phyloP scores from a whole-genome alignment of 805 yeast genomes.

The Spathaspora passalidarum region DNA sequence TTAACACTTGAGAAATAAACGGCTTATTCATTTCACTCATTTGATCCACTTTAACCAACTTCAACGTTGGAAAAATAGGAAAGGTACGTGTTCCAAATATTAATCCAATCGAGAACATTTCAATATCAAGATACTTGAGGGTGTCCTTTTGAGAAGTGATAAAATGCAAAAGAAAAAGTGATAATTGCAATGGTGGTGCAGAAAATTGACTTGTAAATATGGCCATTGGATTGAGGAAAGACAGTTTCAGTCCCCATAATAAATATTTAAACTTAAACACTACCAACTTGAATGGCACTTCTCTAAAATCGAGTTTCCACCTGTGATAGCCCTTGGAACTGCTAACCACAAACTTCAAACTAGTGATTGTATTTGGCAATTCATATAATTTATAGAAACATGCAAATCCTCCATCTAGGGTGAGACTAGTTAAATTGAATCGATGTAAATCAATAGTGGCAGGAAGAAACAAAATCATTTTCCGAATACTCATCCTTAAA shows the following conservation, averaged over 20 bases:
- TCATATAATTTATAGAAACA: background rate
- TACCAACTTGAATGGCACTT: background rate
- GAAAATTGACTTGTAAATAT: background rate
- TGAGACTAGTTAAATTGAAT: background rate
- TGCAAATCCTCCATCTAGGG: background rate
- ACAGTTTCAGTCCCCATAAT: background rate
- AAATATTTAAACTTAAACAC: background rate
- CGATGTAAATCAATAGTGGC: background rate
- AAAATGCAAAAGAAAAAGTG: background rate
- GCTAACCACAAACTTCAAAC: constrained; percentile 1
- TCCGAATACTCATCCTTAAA: background rate
- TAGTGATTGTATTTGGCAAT: constrained; percentile 3
- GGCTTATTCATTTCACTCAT: constrained; percentile 1
- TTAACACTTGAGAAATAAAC: background rate
- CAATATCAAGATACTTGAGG: constrained; percentile 3
- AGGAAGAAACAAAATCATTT: background rate
- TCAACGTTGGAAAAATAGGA: constrained; percentile 14
- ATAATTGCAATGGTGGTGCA: background rate
- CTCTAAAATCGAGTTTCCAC: background rate
- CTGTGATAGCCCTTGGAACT: background rate
- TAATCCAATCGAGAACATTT: constrained; percentile 3
- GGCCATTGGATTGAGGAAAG: background rate
- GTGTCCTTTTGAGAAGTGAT: background rate
- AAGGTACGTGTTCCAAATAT: background rate
- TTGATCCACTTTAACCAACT: constrained; percentile 22